Conservation (phyloP, 2,329 filamentous ascomycete species). For the Rosellinia necatrix region DNA sequence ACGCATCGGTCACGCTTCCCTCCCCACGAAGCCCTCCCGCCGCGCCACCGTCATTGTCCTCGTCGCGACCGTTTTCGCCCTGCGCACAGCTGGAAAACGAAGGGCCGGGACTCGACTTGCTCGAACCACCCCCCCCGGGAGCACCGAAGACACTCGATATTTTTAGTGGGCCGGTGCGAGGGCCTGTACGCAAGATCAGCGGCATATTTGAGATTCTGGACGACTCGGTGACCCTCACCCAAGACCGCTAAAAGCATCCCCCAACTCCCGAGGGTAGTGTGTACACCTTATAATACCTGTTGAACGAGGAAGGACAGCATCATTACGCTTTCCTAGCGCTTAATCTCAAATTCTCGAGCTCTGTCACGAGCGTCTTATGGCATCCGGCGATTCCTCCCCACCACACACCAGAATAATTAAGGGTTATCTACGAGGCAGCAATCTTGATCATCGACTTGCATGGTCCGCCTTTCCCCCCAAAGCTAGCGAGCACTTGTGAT, state of each 20-base stretch:
- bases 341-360: too few relatives aligned
- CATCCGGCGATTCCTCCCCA: too few relatives aligned
- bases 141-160: slow-evolving; percentile 11
- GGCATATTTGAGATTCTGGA: slow-evolving; percentile 36
- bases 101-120: slow-evolving; percentile 27
- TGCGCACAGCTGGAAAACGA: slow-evolving; percentile 17
- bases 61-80: slow-evolving; percentile 25
- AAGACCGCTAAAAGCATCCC: not conserved
- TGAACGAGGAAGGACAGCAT: too few relatives aligned
- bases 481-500: not conserved
- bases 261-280: not conserved
- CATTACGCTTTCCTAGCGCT: too few relatives aligned
- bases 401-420: not conserved
- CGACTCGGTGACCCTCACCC: slow-evolving; percentile 10
- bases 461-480: not conserved
- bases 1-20: slow-evolving; percentile 15
- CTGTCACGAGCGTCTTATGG: too few relatives aligned
- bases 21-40: slow-evolving; percentile 20
- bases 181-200: slow-evolving; percentile 32
- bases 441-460: not conserved
- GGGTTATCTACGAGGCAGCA: not conserved
- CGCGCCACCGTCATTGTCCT: slow-evolving; percentile 21
- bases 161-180: slow-evolving; percentile 26
- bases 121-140: slow-evolving; percentile 31
- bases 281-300: too few relatives aligned